Evolutionary conservation across 495 filamentous ascomycete genomes (phyloP), one percentile per base, ranked within the genome.

Genomic region (Stereocaulon alpinum): DNA sequence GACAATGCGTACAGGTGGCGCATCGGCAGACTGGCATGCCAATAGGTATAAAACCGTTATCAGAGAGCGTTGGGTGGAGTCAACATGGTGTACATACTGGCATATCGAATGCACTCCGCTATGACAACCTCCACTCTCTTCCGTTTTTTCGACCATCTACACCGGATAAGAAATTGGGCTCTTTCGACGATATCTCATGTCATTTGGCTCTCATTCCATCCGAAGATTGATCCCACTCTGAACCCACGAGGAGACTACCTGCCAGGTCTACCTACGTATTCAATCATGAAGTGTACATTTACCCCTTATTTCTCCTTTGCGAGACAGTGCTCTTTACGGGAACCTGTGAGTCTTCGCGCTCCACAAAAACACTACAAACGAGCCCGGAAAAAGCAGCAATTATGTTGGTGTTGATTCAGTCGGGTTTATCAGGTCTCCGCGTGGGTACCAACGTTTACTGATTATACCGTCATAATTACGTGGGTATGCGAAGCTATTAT

Each of bases 171-270:
- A 77, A 76, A 76, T 74, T 77, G 74, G 75, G 77, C 68, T 78
- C 67, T 69, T 73, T 72, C 62, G 69, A 70, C 67, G 60, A 60
- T 47, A 47, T 60, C 58, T 65, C 50, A 66, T 73, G 73, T 70
- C 67, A 71, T 74, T 71, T 72, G 70, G 74, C 74, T 74, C 75
- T 77, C 73, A 77, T 78, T 74, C 67, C 68, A 68, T 76, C 77
- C 76, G 74, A 58, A 80, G 64, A 79, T 64, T 56, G 69, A 68
- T 17, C 60, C 47, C 51, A 56, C 64, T 71, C 68, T 60, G 66
- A 72, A 70, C 62, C 68, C 67, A 63, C 68, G 67, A 55, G 43
- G 59, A 66, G 55, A 37, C 66, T 58, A 20, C 47, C 34, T 49
- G 17, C 59, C 43, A 55, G 54, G 63, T 37, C 51, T 65, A 45